These are phyloP conservation scores for Pseudocercospora cruenta DNA, from an alignment of 2,329 filamentous ascomycete genomes.

Conservation along the genomic window DNA sequence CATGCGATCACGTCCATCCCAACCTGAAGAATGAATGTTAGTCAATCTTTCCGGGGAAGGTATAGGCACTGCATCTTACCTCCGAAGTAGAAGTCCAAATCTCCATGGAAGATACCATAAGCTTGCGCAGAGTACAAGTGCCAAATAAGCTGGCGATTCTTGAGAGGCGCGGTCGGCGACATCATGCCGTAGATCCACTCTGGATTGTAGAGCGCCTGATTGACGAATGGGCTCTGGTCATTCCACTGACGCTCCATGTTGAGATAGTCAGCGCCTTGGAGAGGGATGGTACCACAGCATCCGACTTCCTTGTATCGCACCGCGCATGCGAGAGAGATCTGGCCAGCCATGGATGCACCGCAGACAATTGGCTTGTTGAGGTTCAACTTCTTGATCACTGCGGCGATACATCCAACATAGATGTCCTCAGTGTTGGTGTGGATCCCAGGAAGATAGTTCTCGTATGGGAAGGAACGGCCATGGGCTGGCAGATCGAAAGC, in stretches of 20 bases:
- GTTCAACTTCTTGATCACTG: conserved; percentile 49
- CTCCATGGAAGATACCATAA: conserved; percentile 57
- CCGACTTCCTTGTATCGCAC: conserved; percentile 52
- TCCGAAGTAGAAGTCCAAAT: conserved; percentile 57
- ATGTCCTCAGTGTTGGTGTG: conserved; percentile 54
- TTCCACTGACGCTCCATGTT: conserved; percentile 48
- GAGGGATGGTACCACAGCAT: conserved; percentile 50
- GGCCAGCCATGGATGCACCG: conserved; percentile 56
- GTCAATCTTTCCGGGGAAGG: neutral
- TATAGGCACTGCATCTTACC: neutral
- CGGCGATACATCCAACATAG: conserved; percentile 51
- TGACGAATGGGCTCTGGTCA: conserved; percentile 53
- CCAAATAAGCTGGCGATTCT: conserved; percentile 54
- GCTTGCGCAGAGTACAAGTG: conserved; percentile 55
- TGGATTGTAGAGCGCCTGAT: conserved; percentile 49
- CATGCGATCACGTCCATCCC: conserved; percentile 50
- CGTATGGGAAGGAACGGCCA: conserved; percentile 52
- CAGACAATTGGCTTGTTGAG: conserved; percentile 54
- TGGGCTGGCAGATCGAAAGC: conserved; percentile 57
- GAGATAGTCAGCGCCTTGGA: conserved; percentile 50
- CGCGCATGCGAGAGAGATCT: conserved; percentile 54
- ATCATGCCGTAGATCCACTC: conserved; percentile 58
- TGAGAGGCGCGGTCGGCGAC: conserved; percentile 49
- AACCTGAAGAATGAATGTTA: conserved; percentile 37
- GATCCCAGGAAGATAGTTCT: conserved; percentile 44